A percentile compares a stretch with the other conserved stretches of the same genome.
phyloP scores from a whole-genome alignment of 164 flowering plant genomes.

The Vitis cinerea region DNA sequence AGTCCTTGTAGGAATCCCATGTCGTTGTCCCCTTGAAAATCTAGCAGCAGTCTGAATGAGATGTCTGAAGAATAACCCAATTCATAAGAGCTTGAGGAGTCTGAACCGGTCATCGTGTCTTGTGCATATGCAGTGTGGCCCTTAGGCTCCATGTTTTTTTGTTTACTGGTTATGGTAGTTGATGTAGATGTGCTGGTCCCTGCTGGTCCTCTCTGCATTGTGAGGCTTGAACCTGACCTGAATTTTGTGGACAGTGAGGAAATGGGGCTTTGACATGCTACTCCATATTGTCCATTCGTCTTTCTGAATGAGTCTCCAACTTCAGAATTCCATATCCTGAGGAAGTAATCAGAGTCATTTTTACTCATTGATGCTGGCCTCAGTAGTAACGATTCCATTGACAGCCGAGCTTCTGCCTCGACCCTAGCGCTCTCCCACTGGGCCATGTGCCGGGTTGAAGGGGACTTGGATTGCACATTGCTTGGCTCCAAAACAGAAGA shows the following conservation, averaged over 20 bases:
- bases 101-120: constrained; percentile 14
- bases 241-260: constrained; percentile 27
- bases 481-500: constrained; percentile 6
- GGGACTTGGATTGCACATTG: constrained; percentile 9
- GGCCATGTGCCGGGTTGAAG: constrained; percentile 30
- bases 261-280: constrained; percentile 7
- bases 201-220: constrained; percentile 4
- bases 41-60: constrained; percentile 34
- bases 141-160: not conserved
- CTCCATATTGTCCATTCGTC: not conserved
- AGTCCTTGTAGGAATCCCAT: constrained; percentile 18
- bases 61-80: constrained; percentile 25
- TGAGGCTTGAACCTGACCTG: constrained; percentile 17
- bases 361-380: constrained; percentile 3
- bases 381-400: constrained; percentile 19
- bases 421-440: constrained; percentile 45
- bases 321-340: constrained; percentile 40
- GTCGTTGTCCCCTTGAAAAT: constrained; percentile 26
- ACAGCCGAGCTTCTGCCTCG: constrained; percentile 41
- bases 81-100: constrained; percentile 22
- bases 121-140: constrained; percentile 9
- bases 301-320: constrained; percentile 42
- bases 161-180: not conserved
- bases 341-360: constrained; percentile 25
- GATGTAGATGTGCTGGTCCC: not conserved